A percentile compares a stretch with the other conserved stretches of the same genome.
Evolutionary conservation across 2,329 filamentous ascomycete genomes (phyloP).

Genomic region (Aspergillus chevalieri): DNA sequence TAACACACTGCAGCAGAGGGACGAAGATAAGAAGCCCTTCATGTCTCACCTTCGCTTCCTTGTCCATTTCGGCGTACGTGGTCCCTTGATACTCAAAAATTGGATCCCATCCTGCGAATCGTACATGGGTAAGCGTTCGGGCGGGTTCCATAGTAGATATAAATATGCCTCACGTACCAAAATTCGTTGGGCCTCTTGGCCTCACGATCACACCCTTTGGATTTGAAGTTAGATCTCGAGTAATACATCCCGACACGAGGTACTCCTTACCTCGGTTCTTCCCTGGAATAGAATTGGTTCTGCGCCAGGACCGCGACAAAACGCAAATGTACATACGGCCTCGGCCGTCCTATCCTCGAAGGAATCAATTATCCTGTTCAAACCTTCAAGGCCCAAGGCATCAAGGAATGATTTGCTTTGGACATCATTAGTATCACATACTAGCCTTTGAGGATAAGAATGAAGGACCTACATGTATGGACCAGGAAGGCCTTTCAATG

Average conservation of each 20-base stretch:
- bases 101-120: constrained; percentile 75
- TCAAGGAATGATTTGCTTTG: constrained; percentile 88
- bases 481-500: constrained; percentile 82
- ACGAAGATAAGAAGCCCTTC: not conserved
- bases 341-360: constrained; percentile 88
- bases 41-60: constrained; percentile 69
- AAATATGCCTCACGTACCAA: constrained; percentile 56
- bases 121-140: constrained; percentile 2
- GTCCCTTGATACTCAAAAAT: constrained; percentile 90
- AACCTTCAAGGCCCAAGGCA: constrained; percentile 70
- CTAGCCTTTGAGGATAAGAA: not conserved
- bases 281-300: constrained; percentile 89
- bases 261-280: constrained; percentile 61
- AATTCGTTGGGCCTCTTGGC: constrained; percentile 69
- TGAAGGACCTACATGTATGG: constrained; percentile 71
- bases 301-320: constrained; percentile 75
- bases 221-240: not conserved
- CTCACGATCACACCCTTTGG: constrained; percentile 71
- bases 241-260: not conserved
- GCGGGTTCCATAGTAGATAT: not conserved
- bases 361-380: constrained; percentile 83
- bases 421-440: constrained; percentile 3
- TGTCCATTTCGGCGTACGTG: constrained; percentile 96
- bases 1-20: constrained; percentile 1
- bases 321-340: constrained; percentile 94